Evolutionary conservation across 1,284 basidiomycete species (phyloP), one percentile per base, ranked within the genome.

Genomic region (Abortiporus biennis): DNA sequence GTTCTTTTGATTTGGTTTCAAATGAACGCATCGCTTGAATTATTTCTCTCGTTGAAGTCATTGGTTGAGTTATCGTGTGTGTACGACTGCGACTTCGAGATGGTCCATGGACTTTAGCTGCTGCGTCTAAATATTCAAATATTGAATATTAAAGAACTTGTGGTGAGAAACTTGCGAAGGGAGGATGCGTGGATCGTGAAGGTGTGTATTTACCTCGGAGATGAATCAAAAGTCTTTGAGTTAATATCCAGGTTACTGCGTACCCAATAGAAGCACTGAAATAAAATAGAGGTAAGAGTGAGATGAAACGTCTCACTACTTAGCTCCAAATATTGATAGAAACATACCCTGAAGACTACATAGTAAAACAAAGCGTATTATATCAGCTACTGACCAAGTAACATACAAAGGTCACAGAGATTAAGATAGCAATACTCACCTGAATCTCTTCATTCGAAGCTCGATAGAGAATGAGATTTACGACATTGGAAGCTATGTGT

Each of bases 181-280:
- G n/a, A n/a, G n/a, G n/a, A n/a, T n/a, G n/a, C n/a, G n/a, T n/a
- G n/a, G n/a, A n/a, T n/a, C n/a, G n/a, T n/a, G n/a, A n/a, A n/a
- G n/a, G n/a, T n/a, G n/a, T n/a, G n/a, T n/a, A n/a, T n/a, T n/a
- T 48, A 62, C 64, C 59, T 20, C 58, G 59, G 25, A 62, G 53
- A 36, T 62, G 58, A 38, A 64, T 57, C 36, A 66, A 55, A 42
- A 66, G 57, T 19, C 57, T 52, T 43, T 66, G 64, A 42, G 54
- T 58, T 63, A 66, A 61, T 34, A 65, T 64, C 59, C 63, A 66
- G 3, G 59, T 61, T 15, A 61, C 29, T 2, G 59, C 51, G 38
- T 64, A 65, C 36, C 56, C 62, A 5, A 64, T 47, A n/a, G 56
- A 54, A 11, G 61, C 57, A 4, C 62, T 62, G 37, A 19, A 15